Base-by-base conservation (phyloP, 441 rosid genomes). In the Croton laevigatus region DNA sequence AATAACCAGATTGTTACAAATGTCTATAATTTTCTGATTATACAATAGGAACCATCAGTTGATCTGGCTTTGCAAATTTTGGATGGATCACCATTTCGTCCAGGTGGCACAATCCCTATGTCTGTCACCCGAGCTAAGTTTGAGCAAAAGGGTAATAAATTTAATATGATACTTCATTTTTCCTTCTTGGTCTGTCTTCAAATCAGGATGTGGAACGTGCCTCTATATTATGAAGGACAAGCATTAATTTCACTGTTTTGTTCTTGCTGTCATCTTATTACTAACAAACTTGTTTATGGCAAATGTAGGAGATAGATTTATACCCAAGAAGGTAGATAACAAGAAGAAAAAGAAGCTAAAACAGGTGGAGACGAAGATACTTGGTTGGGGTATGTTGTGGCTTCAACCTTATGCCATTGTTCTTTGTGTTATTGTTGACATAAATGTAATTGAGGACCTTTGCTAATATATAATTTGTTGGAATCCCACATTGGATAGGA, bases 51-150 rank as follows among this genome's bases (percentile, higher is more conserved):
- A 74, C 96, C 97, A 32, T 95, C 99, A 37, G 99, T 95, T 76
- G 95, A 85, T 80, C 78, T 95, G 74, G 99, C 98, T 37, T 53
- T 85, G 69, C 86, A 95, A 85, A 87, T 95, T 74, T 84, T 95
- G 87, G 99, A 93, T 70, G 99, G 97, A 65, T 72, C 93, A 73
- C 89, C 99, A n/a, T 82, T 95, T 32, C 95, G 95, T 48, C 94
- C 88, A 2, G 88, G 80, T 76, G 98, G 90, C 74, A 86, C 84
- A 74, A 76, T 87, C 54, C 86, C 82, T 32, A 91, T 95, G 95
- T 85, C 95, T 0, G 99, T 93, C 67, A 84, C 83, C 72, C 82
- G 37, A 73, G 99, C 99, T 70, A 88, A 88, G 74, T 93, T 95
- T 73, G 89, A 91, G 87, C 97, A 93, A 85, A 95, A 89, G 86